Evolutionary conservation across 2,329 filamentous ascomycete genomes (phyloP).

Genomic region (Chaetomiaceae sp.): DNA sequence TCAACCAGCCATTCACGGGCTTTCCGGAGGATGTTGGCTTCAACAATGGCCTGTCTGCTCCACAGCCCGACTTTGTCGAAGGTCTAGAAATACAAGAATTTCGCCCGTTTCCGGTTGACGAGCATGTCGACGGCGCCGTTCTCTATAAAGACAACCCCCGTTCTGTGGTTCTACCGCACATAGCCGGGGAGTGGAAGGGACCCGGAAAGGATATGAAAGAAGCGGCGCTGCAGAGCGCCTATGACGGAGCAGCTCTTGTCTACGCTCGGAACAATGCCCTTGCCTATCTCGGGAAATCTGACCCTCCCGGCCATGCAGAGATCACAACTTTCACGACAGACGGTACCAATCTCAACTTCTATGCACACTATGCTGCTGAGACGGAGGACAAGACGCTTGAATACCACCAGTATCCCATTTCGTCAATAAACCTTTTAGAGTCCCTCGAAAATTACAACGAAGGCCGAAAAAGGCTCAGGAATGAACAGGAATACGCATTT

Average conservation of each 20-base stretch:
- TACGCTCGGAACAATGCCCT: conserved; percentile 12
- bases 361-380: conserved; percentile 8
- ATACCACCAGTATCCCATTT: conserved; percentile 11
- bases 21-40: conserved; percentile 13
- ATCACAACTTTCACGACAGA: conserved; percentile 12
- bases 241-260: conserved; percentile 11
- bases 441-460: background rate
- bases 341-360: conserved; percentile 12
- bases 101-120: background rate
- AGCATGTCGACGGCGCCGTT: conserved; percentile 1
- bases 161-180: conserved; percentile 3
- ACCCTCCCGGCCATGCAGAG: conserved; percentile 1
- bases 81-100: background rate
- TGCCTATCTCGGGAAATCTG: background rate
- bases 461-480: background rate
- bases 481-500: conserved; percentile 4
- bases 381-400: background rate
- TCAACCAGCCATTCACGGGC: conserved; percentile 8
- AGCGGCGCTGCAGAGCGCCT: conserved; percentile 5
- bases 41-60: conserved; percentile 13
- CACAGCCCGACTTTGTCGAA: conserved; percentile 10
- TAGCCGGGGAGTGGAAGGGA: conserved; percentile 16
- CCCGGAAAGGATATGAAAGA: conserved; percentile 5
- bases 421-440: background rate
- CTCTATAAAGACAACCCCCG: conserved; percentile 9